A percentile compares a stretch with the other conserved stretches of the same genome.
Evolutionary conservation across 352 stramenopile genomes (phyloP).

Genomic region (Pythium folliculosum): DNA sequence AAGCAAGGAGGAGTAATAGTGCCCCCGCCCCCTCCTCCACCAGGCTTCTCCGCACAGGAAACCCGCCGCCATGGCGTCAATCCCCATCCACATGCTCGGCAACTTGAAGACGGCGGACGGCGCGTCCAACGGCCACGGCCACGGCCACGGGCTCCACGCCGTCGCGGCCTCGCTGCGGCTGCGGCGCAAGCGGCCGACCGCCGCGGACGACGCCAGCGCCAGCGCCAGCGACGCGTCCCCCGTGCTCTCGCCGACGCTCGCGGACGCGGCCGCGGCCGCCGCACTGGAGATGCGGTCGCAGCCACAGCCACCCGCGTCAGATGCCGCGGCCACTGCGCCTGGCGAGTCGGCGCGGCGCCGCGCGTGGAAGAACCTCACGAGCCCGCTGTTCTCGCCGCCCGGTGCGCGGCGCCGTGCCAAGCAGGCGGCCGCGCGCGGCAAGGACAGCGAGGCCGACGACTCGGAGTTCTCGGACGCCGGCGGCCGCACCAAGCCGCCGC

Average conservation of each 20-base stretch:
- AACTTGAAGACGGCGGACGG: constrained; percentile 1
- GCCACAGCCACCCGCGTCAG: too few relatives aligned
- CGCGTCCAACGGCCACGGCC: background rate
- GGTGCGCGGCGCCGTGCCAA: background rate
- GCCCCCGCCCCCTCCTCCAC: too few relatives aligned
- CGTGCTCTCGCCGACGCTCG: background rate
- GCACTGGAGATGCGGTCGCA: too few relatives aligned
- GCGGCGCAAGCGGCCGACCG: constrained; percentile 14
- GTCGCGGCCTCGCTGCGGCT: constrained; percentile 25
- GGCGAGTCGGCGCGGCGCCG: constrained; percentile 9
- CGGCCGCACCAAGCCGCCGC: too few relatives aligned
- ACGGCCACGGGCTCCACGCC: constrained; percentile 14
- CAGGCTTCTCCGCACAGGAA: too few relatives aligned
- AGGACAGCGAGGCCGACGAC: constrained; percentile 22
- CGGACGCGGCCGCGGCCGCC: too few relatives aligned
- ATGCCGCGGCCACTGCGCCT: background rate
- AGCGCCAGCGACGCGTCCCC: constrained; percentile 1
- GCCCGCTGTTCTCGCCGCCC: constrained; percentile 24
- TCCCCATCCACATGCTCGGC: constrained; percentile 18
- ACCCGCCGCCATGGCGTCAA: background rate
- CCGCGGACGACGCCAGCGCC: background rate
- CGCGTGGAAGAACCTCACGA: constrained; percentile 18
- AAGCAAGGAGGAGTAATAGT: too few relatives aligned
- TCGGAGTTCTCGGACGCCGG: constrained; percentile 13
- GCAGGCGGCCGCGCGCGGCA: background rate